Base-by-base conservation (phyloP, 177 flowering plant genomes). In the Vitis hybrid region DNA sequence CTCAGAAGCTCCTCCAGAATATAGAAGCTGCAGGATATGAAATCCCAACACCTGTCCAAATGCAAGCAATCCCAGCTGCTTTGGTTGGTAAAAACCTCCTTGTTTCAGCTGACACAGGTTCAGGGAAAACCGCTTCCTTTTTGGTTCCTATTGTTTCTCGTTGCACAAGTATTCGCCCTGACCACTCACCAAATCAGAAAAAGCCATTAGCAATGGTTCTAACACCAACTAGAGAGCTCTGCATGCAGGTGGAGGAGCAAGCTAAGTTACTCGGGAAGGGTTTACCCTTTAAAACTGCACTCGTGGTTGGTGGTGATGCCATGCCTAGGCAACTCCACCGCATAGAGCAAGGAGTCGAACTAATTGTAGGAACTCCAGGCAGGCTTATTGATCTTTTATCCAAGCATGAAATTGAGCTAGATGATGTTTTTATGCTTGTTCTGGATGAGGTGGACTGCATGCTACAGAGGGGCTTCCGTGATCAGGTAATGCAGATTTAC, bases 361-460 rank as follows among this genome's bases (percentile, higher is more conserved):
- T 93, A 68, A 86, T 94, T 52, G 81, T 94, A 56, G 98, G 81
- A 68, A 94, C 98, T 73, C 98, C 98, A 1, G 98, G 98, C 14
- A 87, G 98, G 81, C 91, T 94, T 8, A 87, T 91, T 66, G 97
- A 93, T 81, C 84, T 94, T 55, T 78, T 94, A 76, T 74, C 81
- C 17, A 94, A 93, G 80, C 86, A 94, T 73, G 90, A 94, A 4
- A 76, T 94, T 51, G 86, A 85, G 60, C 74, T 94, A 45, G 89
- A 87, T 70, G 87, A 80, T 67, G 78, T 94, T 19, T 79, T 71
- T n/a, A 71, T 83, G 54, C 72, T 94, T 51, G 95, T 89, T 58
- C 66, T 94, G 67, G 98, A 94, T 80, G 98, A 94, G 85, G 94
- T 93, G 57, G 98, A 94, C 78, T 88, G 91, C 82, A 89, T 94